A percentile compares a stretch with the other conserved stretches of the same genome.
Conservation (phyloP, 164 flowering plant species). For the Hamamelis virginiana region DNA sequence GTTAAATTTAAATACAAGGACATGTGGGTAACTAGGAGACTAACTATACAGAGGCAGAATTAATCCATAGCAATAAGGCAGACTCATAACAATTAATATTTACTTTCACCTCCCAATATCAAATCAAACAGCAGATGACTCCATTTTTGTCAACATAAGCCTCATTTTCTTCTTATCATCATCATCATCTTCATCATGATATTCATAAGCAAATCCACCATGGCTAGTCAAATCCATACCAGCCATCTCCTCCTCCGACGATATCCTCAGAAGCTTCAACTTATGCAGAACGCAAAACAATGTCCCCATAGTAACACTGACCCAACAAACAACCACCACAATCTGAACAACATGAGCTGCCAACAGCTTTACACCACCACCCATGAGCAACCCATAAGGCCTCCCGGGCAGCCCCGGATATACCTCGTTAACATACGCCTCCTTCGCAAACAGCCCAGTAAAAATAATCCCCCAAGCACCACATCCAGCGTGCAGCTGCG, state of each 20-base stretch:
- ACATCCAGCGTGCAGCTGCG: conserved; percentile 41
- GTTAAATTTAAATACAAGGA: too few species aligned
- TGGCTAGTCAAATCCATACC: conserved; percentile 45
- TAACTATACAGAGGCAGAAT: too few species aligned
- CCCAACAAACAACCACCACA: conserved; percentile 30
- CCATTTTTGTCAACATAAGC: background rate
- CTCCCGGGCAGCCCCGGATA: conserved; percentile 23
- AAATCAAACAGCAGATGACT: background rate
- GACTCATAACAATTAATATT: too few species aligned
- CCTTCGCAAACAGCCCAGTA: conserved; percentile 31
- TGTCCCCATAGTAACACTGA: conserved; percentile 37
- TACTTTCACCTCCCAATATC: too few species aligned
- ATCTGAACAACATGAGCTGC: conserved; percentile 40
- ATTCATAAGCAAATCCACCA: conserved; percentile 31
- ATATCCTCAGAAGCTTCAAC: conserved; percentile 33
- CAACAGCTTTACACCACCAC: conserved; percentile 34
- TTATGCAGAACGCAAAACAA: conserved; percentile 29
- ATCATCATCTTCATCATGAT: conserved; percentile 17
- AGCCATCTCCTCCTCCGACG: conserved; percentile 37
- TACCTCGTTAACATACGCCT: conserved; percentile 29
- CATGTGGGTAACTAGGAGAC: too few species aligned
- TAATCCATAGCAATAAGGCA: too few species aligned
- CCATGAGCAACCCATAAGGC: conserved; percentile 37
- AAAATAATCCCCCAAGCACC: conserved; percentile 42
- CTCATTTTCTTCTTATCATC: background rate